phyloP scores from a whole-genome alignment of 768 basidiomycete genomes.

The Pleurotus giganteus region DNA sequence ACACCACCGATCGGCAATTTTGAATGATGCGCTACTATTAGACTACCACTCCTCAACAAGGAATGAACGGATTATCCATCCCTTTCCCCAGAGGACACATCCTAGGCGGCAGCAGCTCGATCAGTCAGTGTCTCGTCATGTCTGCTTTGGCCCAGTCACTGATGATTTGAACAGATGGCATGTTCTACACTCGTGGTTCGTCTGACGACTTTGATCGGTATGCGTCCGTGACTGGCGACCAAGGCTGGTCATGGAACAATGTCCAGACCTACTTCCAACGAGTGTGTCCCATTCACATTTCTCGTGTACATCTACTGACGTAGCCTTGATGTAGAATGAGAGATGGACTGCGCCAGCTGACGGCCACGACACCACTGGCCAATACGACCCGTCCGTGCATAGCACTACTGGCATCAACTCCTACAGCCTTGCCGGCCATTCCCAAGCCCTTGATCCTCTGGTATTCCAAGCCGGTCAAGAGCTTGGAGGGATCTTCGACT shows the following conservation, averaged over 20 bases:
- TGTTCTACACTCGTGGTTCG: conserved; percentile 24
- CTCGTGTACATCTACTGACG: not conserved
- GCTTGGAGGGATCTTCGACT: conserved; percentile 21
- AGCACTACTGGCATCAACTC: conserved; percentile 21
- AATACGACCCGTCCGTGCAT: conserved; percentile 27
- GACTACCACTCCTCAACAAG: conserved; percentile 17
- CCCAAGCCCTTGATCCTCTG: conserved; percentile 15
- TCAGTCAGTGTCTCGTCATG: conserved; percentile 22
- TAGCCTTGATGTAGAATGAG: conserved; percentile 23
- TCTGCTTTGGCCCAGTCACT: not conserved
- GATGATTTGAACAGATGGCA: conserved; percentile 16
- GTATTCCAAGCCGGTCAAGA: conserved; percentile 22
- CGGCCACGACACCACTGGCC: conserved; percentile 24
- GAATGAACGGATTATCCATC: conserved; percentile 13
- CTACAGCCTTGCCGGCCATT: conserved; percentile 21
- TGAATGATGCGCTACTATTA: conserved; percentile 15
- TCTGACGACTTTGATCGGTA: too few relatives aligned
- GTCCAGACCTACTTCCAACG: conserved; percentile 23
- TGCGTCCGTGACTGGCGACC: conserved; percentile 21
- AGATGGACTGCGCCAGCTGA: conserved; percentile 22
- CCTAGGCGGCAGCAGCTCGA: conserved; percentile 17
- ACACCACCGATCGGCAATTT: not conserved
- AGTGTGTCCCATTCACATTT: conserved; percentile 7
- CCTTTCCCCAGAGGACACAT: conserved; percentile 16
- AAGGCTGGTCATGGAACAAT: conserved; percentile 27